phyloP scores from a whole-genome alignment of 2,329 filamentous ascomycete genomes.

The Sarocladiaceae sp. region DNA sequence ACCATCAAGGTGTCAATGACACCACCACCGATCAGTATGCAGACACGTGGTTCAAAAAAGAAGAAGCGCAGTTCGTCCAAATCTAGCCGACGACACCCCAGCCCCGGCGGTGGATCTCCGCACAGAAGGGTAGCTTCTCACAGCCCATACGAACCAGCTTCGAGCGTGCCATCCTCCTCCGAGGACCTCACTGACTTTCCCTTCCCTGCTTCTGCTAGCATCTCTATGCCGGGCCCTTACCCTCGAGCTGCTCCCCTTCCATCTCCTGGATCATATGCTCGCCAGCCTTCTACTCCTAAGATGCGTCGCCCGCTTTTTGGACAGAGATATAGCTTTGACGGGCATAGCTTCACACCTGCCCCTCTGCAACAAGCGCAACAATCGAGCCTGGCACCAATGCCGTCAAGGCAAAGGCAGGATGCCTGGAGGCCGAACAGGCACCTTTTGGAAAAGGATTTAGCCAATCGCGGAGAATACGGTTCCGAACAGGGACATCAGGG shows the following conservation, averaged over 20 bases:
- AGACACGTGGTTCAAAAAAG: slow-evolving; percentile 28
- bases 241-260: not conserved
- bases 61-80: slow-evolving; percentile 14
- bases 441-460: not conserved
- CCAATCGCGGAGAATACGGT: not conserved
- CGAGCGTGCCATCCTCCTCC: not conserved
- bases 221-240: not conserved
- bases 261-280: not conserved
- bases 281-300: not conserved
- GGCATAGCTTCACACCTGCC: not conserved
- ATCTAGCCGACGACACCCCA: slow-evolving; percentile 13
- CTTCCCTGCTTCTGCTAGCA: not conserved
- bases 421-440: slow-evolving; percentile 11
- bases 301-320: slow-evolving; percentile 1
- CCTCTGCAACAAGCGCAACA: not conserved
- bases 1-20: slow-evolving; percentile 24
- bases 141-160: not conserved
- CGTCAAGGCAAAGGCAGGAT: slow-evolving; percentile 19
- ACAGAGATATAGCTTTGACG: slow-evolving; percentile 2
- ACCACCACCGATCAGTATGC: slow-evolving; percentile 36
- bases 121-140: not conserved
- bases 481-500: not conserved
- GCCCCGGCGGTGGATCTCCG: not conserved
- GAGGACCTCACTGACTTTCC: not conserved
- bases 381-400: slow-evolving; percentile 6